Evolutionary conservation across 2,329 filamentous ascomycete species (phyloP).

Genomic region (Colletotrichum sp.): DNA sequence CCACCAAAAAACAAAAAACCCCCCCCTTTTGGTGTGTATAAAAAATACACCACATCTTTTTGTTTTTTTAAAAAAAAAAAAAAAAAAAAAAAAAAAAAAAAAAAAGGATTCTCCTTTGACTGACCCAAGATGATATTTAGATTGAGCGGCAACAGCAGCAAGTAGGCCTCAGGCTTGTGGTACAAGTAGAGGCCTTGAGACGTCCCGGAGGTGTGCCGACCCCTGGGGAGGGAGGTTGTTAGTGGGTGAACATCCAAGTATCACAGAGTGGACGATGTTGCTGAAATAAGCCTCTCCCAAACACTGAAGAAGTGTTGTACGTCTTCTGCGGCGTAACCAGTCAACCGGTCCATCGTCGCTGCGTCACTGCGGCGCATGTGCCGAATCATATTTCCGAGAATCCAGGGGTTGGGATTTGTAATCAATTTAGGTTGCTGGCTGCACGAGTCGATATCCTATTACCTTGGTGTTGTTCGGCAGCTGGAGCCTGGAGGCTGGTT

Average conservation of each 20-base stretch:
- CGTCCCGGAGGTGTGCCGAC: not conserved
- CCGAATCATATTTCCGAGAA: not conserved
- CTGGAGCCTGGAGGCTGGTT: not conserved
- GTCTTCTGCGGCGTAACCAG: not conserved
- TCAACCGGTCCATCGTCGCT: not conserved
- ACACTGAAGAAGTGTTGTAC: not conserved
- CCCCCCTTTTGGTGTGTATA: too few relatives aligned
- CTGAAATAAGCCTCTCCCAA: not conserved
- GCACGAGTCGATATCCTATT: not conserved
- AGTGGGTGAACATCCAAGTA: not conserved
- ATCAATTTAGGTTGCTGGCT: not conserved
- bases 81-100: too few relatives aligned
- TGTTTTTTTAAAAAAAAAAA: too few relatives aligned
- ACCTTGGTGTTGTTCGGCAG: not conserved
- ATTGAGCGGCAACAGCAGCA: not conserved
- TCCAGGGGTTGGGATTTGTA: not conserved
- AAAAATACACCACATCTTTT: too few relatives aligned
- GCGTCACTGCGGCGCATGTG: not conserved
- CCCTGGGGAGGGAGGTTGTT: not conserved
- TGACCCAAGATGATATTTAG: conserved; percentile 49
- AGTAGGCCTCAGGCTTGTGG: not conserved
- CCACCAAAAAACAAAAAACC: too few relatives aligned
- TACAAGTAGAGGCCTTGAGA: not conserved
- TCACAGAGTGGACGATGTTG: not conserved
- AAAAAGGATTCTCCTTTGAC: conserved; percentile 36